phyloP scores from a whole-genome alignment of 176 grass and related monocot genomes.

The Oryza officinalis region DNA sequence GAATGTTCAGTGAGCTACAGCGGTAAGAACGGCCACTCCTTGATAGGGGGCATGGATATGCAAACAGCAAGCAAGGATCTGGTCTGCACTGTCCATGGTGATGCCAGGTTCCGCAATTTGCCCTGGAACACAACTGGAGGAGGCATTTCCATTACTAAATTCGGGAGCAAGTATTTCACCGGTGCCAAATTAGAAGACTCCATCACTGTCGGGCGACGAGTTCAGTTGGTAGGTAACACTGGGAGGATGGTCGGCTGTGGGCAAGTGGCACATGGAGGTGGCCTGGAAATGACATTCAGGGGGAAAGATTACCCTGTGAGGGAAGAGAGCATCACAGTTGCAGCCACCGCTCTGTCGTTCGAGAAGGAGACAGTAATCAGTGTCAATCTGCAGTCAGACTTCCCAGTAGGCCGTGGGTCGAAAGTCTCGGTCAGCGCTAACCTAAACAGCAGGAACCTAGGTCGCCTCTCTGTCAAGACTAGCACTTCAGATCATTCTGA shows the following conservation, averaged over 20 bases:
- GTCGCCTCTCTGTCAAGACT: conserved; percentile 60
- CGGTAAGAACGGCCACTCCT: conserved; percentile 41
- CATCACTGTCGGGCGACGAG: conserved; percentile 48
- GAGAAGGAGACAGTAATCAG: conserved; percentile 69
- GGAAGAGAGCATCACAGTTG: conserved; percentile 58
- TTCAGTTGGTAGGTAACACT: conserved; percentile 43
- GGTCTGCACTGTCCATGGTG: conserved; percentile 65
- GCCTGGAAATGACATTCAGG: conserved; percentile 61
- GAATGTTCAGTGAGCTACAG: conserved; percentile 63
- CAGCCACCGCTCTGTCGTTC: conserved; percentile 53
- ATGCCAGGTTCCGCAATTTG: conserved; percentile 60
- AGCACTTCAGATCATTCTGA: conserved; percentile 73
- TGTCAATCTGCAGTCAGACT: conserved; percentile 70
- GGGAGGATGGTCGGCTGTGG: conserved; percentile 71
- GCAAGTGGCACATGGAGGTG: conserved; percentile 69
- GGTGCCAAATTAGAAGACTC: conserved; percentile 81
- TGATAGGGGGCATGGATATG: conserved; percentile 57
- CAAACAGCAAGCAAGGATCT: conserved; percentile 78
- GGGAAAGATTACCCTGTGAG: conserved; percentile 86
- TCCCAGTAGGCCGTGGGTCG: conserved; percentile 51
- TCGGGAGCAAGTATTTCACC: conserved; percentile 61
- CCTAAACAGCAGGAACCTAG: conserved; percentile 80
- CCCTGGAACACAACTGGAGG: conserved; percentile 66
- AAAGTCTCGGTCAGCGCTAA: conserved; percentile 73
- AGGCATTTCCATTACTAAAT: conserved; percentile 79